Evolutionary conservation across 2,329 filamentous ascomycete genomes (phyloP), one percentile per base, ranked within the genome.

Genomic region (Raffaelea arxii): DNA sequence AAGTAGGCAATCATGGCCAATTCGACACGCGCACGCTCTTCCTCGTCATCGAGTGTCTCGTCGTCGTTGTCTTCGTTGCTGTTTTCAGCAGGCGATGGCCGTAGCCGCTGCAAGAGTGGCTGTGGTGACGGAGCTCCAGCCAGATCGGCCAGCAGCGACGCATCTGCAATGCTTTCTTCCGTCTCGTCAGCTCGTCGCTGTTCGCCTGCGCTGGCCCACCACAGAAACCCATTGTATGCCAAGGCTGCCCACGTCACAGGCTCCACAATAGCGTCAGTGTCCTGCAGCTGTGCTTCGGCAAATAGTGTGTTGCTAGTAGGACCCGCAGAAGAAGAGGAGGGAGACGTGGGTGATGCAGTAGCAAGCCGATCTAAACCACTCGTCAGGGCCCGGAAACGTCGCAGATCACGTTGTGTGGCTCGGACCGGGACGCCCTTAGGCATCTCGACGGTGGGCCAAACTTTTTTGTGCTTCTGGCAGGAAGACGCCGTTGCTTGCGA

Each of bases 201-300:
- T 63, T 92, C 86, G 48, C 86, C 86, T 0, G 86, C 85, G 16
- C 82, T 87, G 2, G 86, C 86, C 86, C 87, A 92, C 86, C 86
- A 92, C 76, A 91, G 87, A 67, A 91, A 90, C 22, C 84, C 82
- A 46, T 77, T 79, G 64, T 91, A 92, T 5, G 86, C 86, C 23
- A 91, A 74, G 1, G 83, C 80, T 1, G 83, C 73, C 86, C 81
- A 85, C 37, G 74, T 81, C 36, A 75, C 61, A 2, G 80, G 80
- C 56, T 85, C 80, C 24, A 81, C 68, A 38, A 82, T 68, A 46
- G 65, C 62, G 47, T 81, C 77, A 22, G 74, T 65, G 7, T 67
- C 68, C 24, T 59, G 56, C 4, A 64, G 60, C 5, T 69, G 67
- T 18, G 66, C 62, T 25, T 49, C 30, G n/a, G 3, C 11, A 19